phyloP scores from a whole-genome alignment of 768 basidiomycete genomes.

The Leccinum subtestaceum region DNA sequence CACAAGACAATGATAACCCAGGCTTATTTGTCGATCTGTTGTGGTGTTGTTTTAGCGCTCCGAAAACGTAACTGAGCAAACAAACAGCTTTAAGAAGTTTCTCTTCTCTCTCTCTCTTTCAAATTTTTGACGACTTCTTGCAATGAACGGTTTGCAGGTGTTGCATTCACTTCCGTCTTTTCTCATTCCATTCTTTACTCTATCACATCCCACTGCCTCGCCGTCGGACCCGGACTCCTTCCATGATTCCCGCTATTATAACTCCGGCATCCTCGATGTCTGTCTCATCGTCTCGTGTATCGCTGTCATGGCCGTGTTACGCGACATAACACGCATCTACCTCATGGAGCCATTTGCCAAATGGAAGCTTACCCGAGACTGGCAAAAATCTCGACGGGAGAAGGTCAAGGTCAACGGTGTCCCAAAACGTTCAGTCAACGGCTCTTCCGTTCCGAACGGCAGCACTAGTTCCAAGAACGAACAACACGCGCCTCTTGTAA shows the following conservation, averaged over 20 bases:
- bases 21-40: constrained; percentile 9
- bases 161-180: constrained; percentile 49
- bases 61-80: constrained; percentile 32
- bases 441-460: constrained; percentile 29
- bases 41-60: constrained; percentile 26
- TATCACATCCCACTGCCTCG: constrained; percentile 63
- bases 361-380: constrained; percentile 65
- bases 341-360: constrained; percentile 80
- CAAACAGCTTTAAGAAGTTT: constrained; percentile 19
- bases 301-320: constrained; percentile 79
- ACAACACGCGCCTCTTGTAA: constrained; percentile 14
- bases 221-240: constrained; percentile 70
- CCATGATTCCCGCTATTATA: constrained; percentile 65
- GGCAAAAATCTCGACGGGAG: constrained; percentile 28
- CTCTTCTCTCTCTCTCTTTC: constrained; percentile 1
- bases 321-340: constrained; percentile 72
- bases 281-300: constrained; percentile 81
- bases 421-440: constrained; percentile 26
- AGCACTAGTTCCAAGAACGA: constrained; percentile 27
- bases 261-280: constrained; percentile 70
- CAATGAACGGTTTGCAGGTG: constrained; percentile 37
- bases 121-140: constrained; percentile 34
- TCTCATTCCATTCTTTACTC: constrained; percentile 65
- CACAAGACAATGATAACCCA: background rate
- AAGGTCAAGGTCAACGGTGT: constrained; percentile 24